Evolutionary conservation across 2,329 filamentous ascomycete species (phyloP), one percentile per base, ranked within the genome.

Genomic region (Trichoderma atroviride): DNA sequence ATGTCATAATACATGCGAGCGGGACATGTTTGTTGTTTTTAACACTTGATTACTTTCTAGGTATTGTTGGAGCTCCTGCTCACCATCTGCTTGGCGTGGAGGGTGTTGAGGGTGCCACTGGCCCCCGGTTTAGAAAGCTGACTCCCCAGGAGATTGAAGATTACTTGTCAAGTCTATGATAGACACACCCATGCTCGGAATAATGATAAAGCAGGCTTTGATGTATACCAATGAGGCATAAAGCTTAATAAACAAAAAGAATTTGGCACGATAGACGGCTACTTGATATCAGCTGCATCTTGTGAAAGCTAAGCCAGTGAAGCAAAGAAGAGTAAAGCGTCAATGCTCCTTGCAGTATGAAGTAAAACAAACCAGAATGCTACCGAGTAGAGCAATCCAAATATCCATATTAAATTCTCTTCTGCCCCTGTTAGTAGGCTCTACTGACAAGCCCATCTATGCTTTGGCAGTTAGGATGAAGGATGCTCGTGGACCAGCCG

Each of bases 91-190:
- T 99, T 71, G 96, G 96, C 61, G 92, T 94, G 72, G 94, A 97
- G 81, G 94, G 94, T 71, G 92, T 96, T 13, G 91, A 95, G 77
- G 92, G 92, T 72, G 92, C 92, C 24, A 88, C 89, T 74, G 94
- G 94, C 56, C 94, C 94, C 70, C 88, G 94, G 72, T 97, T 97
- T 88, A 88, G 94, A 82, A 97, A 97, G 87, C 85, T 99, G 82
- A 97, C 89, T 77, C 94, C 97, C 78, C 93, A 97, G 83, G 96
- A 99, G 85, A 98, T 99, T 78, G 96, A 99, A 86, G 96, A 99
- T 82, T 99, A 99, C 85, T 85, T 99, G 82, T 98, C 96, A 81
- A 98, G 97, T 88, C 89, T 99, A 88, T 98, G 87, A 89, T 79
- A 69, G 71, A 73, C 70, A 71, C 70, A 60, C 59, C 52, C 63